Base-by-base conservation (phyloP, 2,329 filamentous ascomycete genomes). In the Hyphodiscus sp. region DNA sequence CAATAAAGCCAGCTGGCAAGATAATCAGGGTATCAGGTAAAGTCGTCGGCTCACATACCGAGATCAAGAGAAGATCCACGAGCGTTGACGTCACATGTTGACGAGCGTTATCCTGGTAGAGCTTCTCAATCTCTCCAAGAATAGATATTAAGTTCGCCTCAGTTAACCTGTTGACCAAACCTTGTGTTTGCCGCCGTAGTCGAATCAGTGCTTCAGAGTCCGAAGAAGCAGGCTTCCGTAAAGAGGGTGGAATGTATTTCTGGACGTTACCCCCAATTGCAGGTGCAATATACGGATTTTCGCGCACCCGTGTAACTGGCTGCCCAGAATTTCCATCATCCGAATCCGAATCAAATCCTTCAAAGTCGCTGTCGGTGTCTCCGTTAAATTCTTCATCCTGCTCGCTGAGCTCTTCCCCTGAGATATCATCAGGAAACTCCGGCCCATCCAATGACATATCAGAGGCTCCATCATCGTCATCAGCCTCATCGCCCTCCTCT, bases 271-370 rank as follows among this genome's bases (percentile, higher is more conserved):
- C 65, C 19, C 73, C 73, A 1, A 71, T 70, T 1, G 73, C 68
- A 4, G 92, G 92, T 2, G 92, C 87, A 49, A 92, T 76, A 62
- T 96, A 97, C 4, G 92, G 92, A 61, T 97, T 96, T 69, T 97
- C 92, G 56, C 83, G 79, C 53, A 77, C 70, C 56, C 74, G 76
- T 57, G 58, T 58, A n/a, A 67, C 60, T 30, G 74, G 76, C 41
- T 68, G 67, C 15, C 66, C 59, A 29, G 63, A 60, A 30, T 66
- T 48, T 19, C 63, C 62, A 2, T 57, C 61, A 5, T 69, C 69
- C 1, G 69, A 68, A 9, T 69, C 70, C 49, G 74, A 76, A 0
- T 65, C 61, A 52, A 67, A 65, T 5, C 63, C 65, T 16, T 71
- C 67, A 20, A 71, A 69, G 41, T 72, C 72, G n/a, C 70, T 67